Base-by-base conservation (phyloP, 2,329 filamentous ascomycete species). In the Diaporthe ilicicola region DNA sequence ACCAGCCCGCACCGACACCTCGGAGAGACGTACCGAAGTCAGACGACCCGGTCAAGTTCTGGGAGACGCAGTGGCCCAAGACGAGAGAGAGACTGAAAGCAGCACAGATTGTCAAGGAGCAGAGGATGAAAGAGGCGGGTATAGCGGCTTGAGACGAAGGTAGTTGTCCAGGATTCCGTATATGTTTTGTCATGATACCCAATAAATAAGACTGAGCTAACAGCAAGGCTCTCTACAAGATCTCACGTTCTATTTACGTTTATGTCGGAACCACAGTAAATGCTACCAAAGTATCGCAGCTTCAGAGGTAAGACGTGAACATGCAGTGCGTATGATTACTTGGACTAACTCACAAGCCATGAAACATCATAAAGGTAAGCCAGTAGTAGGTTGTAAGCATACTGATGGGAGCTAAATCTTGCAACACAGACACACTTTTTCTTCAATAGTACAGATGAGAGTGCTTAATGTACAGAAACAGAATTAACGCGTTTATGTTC, bases 21-120 rank as follows among this genome's bases (percentile, higher is more conserved):
- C 66, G 69, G 59, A 70, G 50, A 70, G 71, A 72, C 32, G 22
- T 39, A 69, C 70, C 70, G 56, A 73, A 71, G 55, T 72, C 71
- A 3, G 69, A 59, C 50, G 71, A 72, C 24, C 71, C 71, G 19
- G 56, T 72, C 32, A 56, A 65, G 34, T 72, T 71, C 64, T 72
- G 71, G 71, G 56, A 71, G 13, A 65, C 68, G 42, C 68, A 72
- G 55, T 72, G 71, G 71, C 71, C 71, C 48, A 72, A 71, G 69
- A 89, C 86, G 1, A 83, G 90, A 81, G 89, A 87, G 72, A 83
- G 87, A 69, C 74, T 91, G 50, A 86, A 87, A 74, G 88, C 85
- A 69, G 88, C 88, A 29, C 88, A 90, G 77, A 84, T 88, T 15
- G 87, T 88, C 72, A 87, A 88, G 66, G 84, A 90, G 73, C 82